Evolutionary conservation across 805 yeast genomes (phyloP).

Genomic region (Zygoascus ofunaensis): DNA sequence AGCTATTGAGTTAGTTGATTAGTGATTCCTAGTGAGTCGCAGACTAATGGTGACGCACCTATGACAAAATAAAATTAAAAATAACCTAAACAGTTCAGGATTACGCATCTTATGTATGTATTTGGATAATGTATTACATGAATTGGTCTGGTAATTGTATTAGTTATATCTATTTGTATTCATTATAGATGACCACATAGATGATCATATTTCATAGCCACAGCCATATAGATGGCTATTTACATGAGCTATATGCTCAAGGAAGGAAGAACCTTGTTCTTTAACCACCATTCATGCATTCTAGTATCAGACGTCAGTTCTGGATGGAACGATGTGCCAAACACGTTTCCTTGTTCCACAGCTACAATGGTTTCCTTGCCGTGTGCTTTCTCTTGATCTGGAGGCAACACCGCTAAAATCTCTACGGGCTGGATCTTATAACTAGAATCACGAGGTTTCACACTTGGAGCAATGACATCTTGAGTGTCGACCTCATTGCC

Average conservation of each 20-base stretch:
- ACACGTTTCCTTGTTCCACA: constrained; percentile 53
- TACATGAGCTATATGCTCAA: no score
- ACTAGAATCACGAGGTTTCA: constrained; percentile 1
- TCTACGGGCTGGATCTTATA: constrained; percentile 16
- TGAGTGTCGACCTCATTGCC: not conserved
- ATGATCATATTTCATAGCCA: no score
- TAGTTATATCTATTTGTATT: no score
- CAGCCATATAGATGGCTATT: no score
- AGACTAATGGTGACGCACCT: not conserved
- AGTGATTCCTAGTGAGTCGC: no score
- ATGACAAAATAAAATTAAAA: not conserved
- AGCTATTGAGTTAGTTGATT: not conserved
- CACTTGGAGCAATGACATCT: constrained; percentile 5
- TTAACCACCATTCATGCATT: constrained; percentile 64
- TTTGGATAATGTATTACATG: no score
- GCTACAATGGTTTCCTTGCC: constrained; percentile 49
- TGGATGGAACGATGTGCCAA: constrained; percentile 78
- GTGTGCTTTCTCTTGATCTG: constrained; percentile 5
- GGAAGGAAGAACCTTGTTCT: constrained; percentile 42
- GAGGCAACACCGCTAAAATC: constrained; percentile 20
- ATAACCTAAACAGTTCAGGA: not conserved
- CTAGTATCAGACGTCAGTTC: constrained; percentile 52
- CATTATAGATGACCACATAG: no score
- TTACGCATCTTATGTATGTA: not conserved
- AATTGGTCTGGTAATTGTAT: no score